Base-by-base conservation (phyloP, 176 grass and related monocot species). In the Chloris gayana region DNA sequence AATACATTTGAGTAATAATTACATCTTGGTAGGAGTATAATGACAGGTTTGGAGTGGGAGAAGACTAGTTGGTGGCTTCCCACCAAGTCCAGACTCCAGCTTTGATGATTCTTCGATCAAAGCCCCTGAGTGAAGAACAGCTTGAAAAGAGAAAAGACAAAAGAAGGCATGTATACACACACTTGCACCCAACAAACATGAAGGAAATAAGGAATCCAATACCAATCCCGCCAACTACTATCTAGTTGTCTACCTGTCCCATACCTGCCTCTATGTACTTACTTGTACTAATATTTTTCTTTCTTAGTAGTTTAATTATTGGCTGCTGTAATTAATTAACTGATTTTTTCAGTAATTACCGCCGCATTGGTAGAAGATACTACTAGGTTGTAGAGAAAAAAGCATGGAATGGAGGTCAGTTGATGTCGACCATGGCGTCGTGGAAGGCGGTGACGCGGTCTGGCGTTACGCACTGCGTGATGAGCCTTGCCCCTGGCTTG, bases 401-500 rank as follows among this genome's bases (percentile, higher is more conserved):
- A 42, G 2, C 1, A 44, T 44, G 12, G 41, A 12, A 10, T 12
- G 41, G 11, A 44, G 41, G 9, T 58, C 54, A 91, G 84, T 64
- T 86, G 58, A 85, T 62, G 86, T 80, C 76, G 11, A 89, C 67
- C 95, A 98, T 85, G 80, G 82, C 87, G 46, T 94, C 80, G 80
- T 88, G 92, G 87, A 98, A 94, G 31, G 89, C 85, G n/a, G 67
- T 25, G 56, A 94, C 72, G 63, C 89, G 77, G 33, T 92, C 87
- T 5, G 83, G 45, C 2, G 88, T 89, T 2, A 94, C 92, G 69
- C 95, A 98, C 85, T 94, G 95, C 18, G 95, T 92, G 80, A 98
- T 97, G 76, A 94, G 80, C 1, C 94, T 83, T 0, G 94, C 94
- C 35, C 94, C 94, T 21, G 85, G 91, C 76, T 94, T 97, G 72